These are phyloP conservation scores for Botryotinia calthae DNA, from an alignment of 2,329 filamentous ascomycete genomes.

Conservation along the genomic window DNA sequence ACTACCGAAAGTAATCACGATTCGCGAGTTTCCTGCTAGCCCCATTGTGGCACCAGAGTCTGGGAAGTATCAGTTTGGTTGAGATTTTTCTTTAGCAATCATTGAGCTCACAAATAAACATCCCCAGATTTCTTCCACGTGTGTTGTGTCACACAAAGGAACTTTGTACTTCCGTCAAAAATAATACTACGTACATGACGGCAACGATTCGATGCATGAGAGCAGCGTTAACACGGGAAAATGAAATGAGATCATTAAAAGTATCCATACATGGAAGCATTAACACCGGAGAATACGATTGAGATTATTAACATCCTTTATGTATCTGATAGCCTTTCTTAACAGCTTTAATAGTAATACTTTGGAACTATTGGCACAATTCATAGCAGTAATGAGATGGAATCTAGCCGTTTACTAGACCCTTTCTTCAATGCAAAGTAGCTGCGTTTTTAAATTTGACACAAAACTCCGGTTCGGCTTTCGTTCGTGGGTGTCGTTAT, in stretches of 20 bases:
- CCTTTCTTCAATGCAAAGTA: slow-evolving; percentile 24
- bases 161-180: slow-evolving; percentile 25
- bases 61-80: slow-evolving; percentile 25
- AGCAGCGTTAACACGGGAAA: slow-evolving; percentile 8
- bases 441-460: slow-evolving; percentile 22
- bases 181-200: slow-evolving; percentile 20
- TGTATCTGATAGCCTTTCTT: background rate
- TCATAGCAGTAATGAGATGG: slow-evolving; percentile 13
- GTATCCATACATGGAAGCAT: slow-evolving; percentile 1
- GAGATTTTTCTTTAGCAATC: slow-evolving; percentile 29
- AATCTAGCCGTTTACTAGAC: slow-evolving; percentile 17
- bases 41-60: slow-evolving; percentile 6
- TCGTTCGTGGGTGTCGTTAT: background rate
- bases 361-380: slow-evolving; percentile 14
- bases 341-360: background rate
- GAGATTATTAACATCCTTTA: slow-evolving; percentile 4
- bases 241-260: slow-evolving; percentile 11
- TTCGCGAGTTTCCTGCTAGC: slow-evolving; percentile 13
- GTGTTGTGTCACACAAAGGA: slow-evolving; percentile 26
- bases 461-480: slow-evolving; percentile 12
- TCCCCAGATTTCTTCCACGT: slow-evolving; percentile 29
- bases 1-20: slow-evolving; percentile 50
- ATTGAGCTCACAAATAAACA: slow-evolving; percentile 29
- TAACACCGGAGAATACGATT: slow-evolving; percentile 2
- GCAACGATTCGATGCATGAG: slow-evolving; percentile 23